Conservation (phyloP, 345 rosid species). For the Noccaea bulbosa region DNA sequence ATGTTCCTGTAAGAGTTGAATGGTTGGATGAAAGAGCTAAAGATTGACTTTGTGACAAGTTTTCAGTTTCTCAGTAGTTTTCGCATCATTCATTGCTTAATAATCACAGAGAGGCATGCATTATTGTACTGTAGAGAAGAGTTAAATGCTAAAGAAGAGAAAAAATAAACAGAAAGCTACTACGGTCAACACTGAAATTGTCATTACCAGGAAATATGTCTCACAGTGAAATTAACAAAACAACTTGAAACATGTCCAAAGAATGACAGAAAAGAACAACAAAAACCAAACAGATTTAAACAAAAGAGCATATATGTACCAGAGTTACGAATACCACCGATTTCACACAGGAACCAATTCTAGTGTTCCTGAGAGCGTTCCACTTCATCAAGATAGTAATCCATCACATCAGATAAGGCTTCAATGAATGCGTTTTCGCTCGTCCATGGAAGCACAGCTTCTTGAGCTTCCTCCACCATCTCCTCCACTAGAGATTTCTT, state of each 20-base stretch:
- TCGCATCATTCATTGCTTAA: neutral
- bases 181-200: constrained; percentile 26
- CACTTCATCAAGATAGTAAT: constrained; percentile 40
- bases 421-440: constrained; percentile 41
- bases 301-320: constrained; percentile 35
- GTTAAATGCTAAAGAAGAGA: neutral
- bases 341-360: constrained; percentile 38
- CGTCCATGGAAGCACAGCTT: constrained; percentile 43
- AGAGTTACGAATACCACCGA: neutral
- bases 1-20: neutral
- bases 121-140: neutral
- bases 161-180: neutral
- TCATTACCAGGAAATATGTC: constrained; percentile 30
- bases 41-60: neutral
- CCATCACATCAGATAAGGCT: constrained; percentile 40
- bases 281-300: constrained; percentile 29
- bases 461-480: constrained; percentile 45
- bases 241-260: constrained; percentile 41
- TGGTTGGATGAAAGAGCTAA: neutral
- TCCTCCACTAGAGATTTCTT: constrained; percentile 55
- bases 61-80: neutral
- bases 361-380: constrained; percentile 38
- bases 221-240: constrained; percentile 26
- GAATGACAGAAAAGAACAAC: constrained; percentile 29
- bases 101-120: neutral